Percentiles rank a stretch among this genome's conserved stretches.
Evolutionary conservation across 352 stramenopile species (phyloP).

Genomic region (Globisporangium viniferum): DNA sequence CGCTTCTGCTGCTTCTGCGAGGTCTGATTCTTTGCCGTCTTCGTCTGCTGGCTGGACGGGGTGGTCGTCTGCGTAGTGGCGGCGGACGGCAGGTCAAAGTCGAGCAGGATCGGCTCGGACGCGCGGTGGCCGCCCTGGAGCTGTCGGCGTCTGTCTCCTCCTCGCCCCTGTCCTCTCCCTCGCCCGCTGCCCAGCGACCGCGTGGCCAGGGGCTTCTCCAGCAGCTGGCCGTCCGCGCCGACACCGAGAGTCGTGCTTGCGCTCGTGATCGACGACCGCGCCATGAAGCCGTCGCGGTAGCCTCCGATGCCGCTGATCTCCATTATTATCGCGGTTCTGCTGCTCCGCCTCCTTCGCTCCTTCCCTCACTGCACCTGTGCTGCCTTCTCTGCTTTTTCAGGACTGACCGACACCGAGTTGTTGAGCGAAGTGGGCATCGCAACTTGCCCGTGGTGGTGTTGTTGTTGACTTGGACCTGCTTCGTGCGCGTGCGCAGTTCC

Average conservation of each 20-base stretch:
- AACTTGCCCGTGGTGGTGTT: neutral
- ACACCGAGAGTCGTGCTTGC: neutral
- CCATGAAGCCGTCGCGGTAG: neutral
- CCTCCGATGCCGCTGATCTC: constrained; percentile 15
- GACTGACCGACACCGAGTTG: neutral
- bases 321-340: neutral
- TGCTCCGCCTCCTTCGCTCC: too few relatives aligned
- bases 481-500: too few relatives aligned
- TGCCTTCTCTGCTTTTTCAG: neutral
- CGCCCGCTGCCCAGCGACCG: neutral
- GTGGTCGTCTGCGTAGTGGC: neutral
- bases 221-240: neutral
- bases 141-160: too few relatives aligned
- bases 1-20: constrained; percentile 7
- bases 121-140: constrained; percentile 1
- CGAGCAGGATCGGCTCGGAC: constrained; percentile 16
- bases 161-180: too few relatives aligned
- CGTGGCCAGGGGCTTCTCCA: neutral
- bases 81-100: constrained; percentile 12
- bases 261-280: neutral
- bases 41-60: neutral
- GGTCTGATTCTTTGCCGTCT: neutral
- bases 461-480: too few relatives aligned
- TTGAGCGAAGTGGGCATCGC: neutral
- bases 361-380: neutral